These are phyloP conservation scores for Lasiodiplodia citricola DNA, from an alignment of 2,329 filamentous ascomycete species.

Conservation along the genomic window DNA sequence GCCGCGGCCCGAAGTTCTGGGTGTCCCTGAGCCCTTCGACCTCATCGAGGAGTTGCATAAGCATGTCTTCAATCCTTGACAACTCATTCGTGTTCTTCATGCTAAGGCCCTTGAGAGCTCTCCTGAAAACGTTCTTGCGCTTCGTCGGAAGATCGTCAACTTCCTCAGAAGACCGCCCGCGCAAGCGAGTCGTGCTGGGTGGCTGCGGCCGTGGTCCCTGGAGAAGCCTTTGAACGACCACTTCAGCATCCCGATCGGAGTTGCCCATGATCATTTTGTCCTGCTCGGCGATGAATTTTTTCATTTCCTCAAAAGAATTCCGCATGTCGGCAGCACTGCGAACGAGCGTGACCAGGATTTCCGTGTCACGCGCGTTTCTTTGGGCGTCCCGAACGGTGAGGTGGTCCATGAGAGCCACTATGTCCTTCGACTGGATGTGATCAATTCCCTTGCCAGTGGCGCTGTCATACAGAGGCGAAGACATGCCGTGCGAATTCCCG, in stretches of 20 bases:
- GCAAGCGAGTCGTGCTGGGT: slow-evolving; percentile 32
- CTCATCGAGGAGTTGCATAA: slow-evolving; percentile 89
- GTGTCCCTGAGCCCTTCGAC: slow-evolving; percentile 70
- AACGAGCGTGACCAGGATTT: slow-evolving; percentile 93
- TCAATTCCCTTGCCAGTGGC: slow-evolving; percentile 87
- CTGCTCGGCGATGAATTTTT: slow-evolving; percentile 86
- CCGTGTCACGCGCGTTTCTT: slow-evolving; percentile 92
- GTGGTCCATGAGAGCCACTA: slow-evolving; percentile 97
- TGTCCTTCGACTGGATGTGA: slow-evolving; percentile 92
- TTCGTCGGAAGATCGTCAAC: slow-evolving; percentile 71
- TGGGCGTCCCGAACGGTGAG: slow-evolving; percentile 96
- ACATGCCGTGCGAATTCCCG: slow-evolving; percentile 90
- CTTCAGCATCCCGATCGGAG: slow-evolving; percentile 86
- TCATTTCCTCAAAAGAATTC: slow-evolving; percentile 94
- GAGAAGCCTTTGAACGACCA: slow-evolving; percentile 80
- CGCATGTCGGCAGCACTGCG: slow-evolving; percentile 96
- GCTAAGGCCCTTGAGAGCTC: slow-evolving; percentile 89
- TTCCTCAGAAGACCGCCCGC: slow-evolving; percentile 50
- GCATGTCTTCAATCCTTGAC: slow-evolving; percentile 70
- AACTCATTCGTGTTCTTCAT: slow-evolving; percentile 88
- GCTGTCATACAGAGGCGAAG: slow-evolving; percentile 87
- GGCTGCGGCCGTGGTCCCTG: slow-evolving; percentile 87
- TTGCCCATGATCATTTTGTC: slow-evolving; percentile 87
- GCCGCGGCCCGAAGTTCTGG: slow-evolving; percentile 37
- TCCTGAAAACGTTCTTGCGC: slow-evolving; percentile 90